Evolutionary conservation across 257 asterid genomes (phyloP).

Genomic region (Apocynum venetum): DNA sequence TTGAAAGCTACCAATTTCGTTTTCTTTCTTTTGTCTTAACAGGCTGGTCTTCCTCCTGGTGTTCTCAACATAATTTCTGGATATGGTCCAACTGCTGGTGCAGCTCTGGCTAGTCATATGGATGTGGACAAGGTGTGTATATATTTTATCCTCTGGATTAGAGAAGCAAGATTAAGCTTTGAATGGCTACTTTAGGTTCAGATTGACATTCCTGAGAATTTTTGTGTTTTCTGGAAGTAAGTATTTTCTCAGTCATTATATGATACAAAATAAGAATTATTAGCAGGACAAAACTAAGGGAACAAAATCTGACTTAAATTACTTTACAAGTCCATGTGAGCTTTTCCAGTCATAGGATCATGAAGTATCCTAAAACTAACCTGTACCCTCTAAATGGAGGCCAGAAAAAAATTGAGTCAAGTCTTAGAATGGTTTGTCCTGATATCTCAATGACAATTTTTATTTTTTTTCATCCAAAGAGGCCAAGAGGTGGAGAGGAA

Average conservation of each 20-base stretch:
- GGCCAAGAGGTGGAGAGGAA: not conserved
- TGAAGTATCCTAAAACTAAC: not conserved
- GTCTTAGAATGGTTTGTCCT: not conserved
- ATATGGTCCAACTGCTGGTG: slow-evolving; percentile 81
- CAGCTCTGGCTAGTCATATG: slow-evolving; percentile 82
- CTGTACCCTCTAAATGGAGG: not conserved
- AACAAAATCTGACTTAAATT: not conserved
- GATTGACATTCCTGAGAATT: not conserved
- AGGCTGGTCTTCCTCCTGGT: slow-evolving; percentile 92
- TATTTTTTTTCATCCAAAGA: not conserved
- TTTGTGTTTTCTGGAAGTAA: not conserved
- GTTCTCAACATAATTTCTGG: slow-evolving; percentile 69
- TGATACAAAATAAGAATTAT: not conserved
- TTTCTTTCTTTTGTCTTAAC: slow-evolving; percentile 9
- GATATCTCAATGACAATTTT: not conserved
- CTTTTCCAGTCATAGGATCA: not conserved
- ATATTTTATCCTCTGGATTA: not conserved
- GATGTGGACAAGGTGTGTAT: slow-evolving; percentile 75
- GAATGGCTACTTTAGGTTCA: not conserved
- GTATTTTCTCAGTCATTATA: not conserved
- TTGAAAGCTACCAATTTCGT: not conserved
- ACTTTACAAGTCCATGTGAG: not conserved
- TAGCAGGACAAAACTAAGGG: not conserved
- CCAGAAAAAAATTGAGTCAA: not conserved
- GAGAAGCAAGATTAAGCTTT: not conserved